Base-by-base conservation (phyloP, 2,329 filamentous ascomycete species). In the Thermoascus crustaceus region DNA sequence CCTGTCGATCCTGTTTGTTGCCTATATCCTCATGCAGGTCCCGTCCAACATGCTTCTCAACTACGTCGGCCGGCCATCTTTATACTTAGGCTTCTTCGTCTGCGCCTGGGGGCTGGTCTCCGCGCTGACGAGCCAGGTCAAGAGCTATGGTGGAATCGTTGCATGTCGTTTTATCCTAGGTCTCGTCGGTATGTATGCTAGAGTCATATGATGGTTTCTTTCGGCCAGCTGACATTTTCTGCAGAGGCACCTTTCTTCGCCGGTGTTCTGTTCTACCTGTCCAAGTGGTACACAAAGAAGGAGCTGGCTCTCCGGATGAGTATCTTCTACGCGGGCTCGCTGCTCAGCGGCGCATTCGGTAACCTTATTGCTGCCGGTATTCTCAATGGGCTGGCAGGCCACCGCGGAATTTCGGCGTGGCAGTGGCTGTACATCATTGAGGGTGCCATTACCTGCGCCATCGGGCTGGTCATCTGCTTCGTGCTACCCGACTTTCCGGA, bases 361-460 rank as follows among this genome's bases (percentile, higher is more conserved):
- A 70, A 67, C 13, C 57, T 75, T 17, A 71, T 75, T 33, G 71
- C 68, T 5, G 71, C 71, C 3, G 69, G 68, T 3, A 71, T 73
- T 19, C 55, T 69, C 4, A 46, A 54, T 14, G 65, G 65, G 4
- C 51, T 66, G 19, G 49, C 47, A 2, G 56, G 58, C 3, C 40
- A 45, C 6, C 50, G 48, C 3, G 61, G 61, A 10, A 41, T 64
- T 10, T 46, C 54, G 5, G 52, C 61, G 10, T 65, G 62, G 62
- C 50, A 60, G 37, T 63, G 58, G 57, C 44, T 63, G 17, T 63
- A 60, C 37, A 60, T 61, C 38, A 62, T 63, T 16, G 60, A 64
- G 37, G 61, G 60, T 2, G 21, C 44, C 21, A 52, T 60, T 35
- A 64, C 61, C 17, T 40, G 57, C 14, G 44, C 49, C 17, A 45